Evolutionary conservation across 495 filamentous ascomycete species (phyloP), one percentile per base, ranked within the genome.

Genomic region (Parathielavia hyrcaniae): DNA sequence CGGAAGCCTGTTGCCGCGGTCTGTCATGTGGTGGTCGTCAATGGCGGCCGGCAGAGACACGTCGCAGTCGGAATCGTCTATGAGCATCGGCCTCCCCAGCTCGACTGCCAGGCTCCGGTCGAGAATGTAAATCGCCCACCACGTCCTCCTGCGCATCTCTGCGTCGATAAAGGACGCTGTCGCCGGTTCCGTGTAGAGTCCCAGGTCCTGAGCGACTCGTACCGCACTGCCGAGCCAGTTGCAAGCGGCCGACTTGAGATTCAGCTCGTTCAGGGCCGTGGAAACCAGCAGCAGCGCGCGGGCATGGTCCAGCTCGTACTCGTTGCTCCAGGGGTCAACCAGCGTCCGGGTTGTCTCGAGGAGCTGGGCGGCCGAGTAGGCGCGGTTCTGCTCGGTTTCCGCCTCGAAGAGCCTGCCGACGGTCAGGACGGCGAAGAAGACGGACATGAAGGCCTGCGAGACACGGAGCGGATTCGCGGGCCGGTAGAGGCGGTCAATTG

Each of bases 71-170:
- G 83, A 80, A 61, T 97, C 92, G 62, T 95, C 85, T 64, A 97
- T 96, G 62, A 90, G 74, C 20, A 88, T 80, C 5, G 92, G 90
- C 53, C 86, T 82, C 13, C 91, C 90, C 40, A 91, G 78, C 63
- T 96, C 90, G 43, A 96, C 77, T 5, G 90, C 85, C 12, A 95
- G 73, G 41, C 87, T 74, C 53, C 93, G 83, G 74, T 98, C 93
- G 75, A 90, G 89, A 47, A 86, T 82, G 71, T 97, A 97, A 58
- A 96, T 82, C 35, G 87, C 82, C 93, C 93, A 98, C 93, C 93
- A 98, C 13, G 95, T 83, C 49, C 93, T 81, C 55, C 88, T 80
- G 51, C 91, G 79, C 84, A 90, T 91, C 65, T 97, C 95, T n/a
- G 79, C 82, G 69, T 97, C 93, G 16, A 95, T 73, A 13, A 85